Percentiles rank a stretch among this genome's conserved stretches.
Conservation (phyloP, 2,329 filamentous ascomycete genomes). For the Exophiala mesophila region DNA sequence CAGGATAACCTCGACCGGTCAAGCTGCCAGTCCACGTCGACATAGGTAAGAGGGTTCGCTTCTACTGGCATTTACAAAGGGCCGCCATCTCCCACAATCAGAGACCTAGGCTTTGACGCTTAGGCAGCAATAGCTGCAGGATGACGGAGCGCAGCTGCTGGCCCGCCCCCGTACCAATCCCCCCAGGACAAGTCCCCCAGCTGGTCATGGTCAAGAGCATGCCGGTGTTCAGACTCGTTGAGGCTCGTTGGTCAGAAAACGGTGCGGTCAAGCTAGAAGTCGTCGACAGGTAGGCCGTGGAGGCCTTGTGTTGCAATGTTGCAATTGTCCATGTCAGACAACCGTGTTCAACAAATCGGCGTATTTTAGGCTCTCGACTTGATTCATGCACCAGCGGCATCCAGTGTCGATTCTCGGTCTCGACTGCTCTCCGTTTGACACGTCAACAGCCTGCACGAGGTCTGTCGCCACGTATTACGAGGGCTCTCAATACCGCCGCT, state of each 20-base stretch:
- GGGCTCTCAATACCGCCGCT: conserved; percentile 10
- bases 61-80: conserved; percentile 3
- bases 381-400: conserved; percentile 17
- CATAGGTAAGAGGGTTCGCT: conserved; percentile 15
- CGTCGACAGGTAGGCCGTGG: no score
- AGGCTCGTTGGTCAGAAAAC: conserved; percentile 10
- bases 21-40: conserved; percentile 19
- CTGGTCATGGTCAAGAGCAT: no score
- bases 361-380: conserved; percentile 9
- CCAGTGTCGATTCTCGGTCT: conserved; percentile 11
- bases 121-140: conserved; percentile 22
- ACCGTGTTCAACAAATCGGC: conserved; percentile 20
- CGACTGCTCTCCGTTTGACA: conserved; percentile 24
- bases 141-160: conserved; percentile 13
- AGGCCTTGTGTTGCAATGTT: conserved; percentile 18
- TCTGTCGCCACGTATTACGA: conserved; percentile 22
- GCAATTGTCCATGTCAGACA: conserved; percentile 3
- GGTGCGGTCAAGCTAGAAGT: no score
- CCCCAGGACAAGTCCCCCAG: conserved; percentile 1
- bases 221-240: background rate
- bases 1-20: background rate
- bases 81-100: conserved; percentile 1
- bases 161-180: conserved; percentile 4
- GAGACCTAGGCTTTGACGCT: conserved; percentile 1
- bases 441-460: conserved; percentile 25